These are phyloP conservation scores for Fraxinus latifolia DNA, from an alignment of 305 asterid species.

Conservation along the genomic window DNA sequence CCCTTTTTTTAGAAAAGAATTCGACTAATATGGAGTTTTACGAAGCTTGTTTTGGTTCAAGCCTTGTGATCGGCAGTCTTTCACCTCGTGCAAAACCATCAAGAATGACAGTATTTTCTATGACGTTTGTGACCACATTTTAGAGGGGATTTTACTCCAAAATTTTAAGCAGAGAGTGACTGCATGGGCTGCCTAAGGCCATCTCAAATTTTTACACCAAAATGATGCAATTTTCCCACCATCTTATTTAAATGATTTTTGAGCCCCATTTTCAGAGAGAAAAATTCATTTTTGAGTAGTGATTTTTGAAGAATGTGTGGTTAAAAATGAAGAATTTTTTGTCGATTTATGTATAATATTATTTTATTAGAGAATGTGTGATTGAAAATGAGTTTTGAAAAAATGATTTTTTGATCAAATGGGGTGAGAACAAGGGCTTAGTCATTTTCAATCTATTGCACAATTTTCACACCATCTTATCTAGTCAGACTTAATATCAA, in stretches of 20 bases:
- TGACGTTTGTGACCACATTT: background rate
- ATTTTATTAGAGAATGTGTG: no score
- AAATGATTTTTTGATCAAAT: no score
- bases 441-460: background rate
- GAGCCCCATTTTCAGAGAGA: no score
- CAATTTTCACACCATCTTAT: background rate
- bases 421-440: no score
- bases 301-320: no score
- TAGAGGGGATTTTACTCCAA: background rate
- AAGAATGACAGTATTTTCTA: background rate
- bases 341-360: no score
- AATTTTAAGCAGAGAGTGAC: background rate
- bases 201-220: background rate
- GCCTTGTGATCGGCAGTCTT: background rate
- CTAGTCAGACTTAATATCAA: background rate
- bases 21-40: background rate
- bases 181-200: background rate
- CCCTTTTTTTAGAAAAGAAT: background rate
- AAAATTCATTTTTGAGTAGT: no score
- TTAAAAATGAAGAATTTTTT: no score
- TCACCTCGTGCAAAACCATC: background rate
- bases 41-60: background rate
- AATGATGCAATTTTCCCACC: background rate
- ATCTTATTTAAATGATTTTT: background rate
- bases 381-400: no score